Base-by-base conservation (phyloP, 441 rosid species). In the Erodium moschatum region DNA sequence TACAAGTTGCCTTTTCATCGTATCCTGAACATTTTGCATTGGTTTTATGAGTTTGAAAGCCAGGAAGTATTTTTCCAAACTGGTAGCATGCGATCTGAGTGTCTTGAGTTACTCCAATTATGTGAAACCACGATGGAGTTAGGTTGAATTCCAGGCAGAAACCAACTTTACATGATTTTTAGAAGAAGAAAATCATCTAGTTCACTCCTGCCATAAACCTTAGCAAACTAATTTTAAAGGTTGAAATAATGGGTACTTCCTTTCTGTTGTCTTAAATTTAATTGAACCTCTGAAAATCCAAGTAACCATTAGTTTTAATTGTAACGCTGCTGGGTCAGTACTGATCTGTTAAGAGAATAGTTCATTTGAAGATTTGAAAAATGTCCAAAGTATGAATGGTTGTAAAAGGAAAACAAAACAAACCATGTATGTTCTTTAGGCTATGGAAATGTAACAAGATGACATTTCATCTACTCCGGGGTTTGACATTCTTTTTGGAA, bases 371-470 rank as follows among this genome's bases (percentile, higher is more conserved):
- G 38, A 33, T 33, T 33, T 33, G 38, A 33, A 33, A 3, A 33
- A 33, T 33, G 38, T 33, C 38, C 38, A 48, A 56, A 8, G 24
- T 56, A 56, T 56, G 19, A 20, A 18, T 56, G 63, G 13, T 20
- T 58, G 12, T 19, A 56, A 56, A 21, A 19, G n/a, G 62, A 56
- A 56, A 54, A 54, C 61, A 56, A 56, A 56, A 58, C 38, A 56
- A 56, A 58, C 38, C 38, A 58, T 19, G 12, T 21, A 58, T 58
- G 29, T 58, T 58, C 63, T 58, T 58, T 58, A 58, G 2, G 13
- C 15, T 58, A 8, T 9, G 63, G 6, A 58, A 58, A 58, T 58
- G 63, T 16, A 7, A 58, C 20, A 58, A 58, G 63, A 58, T 58
- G 63, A 20, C 31, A 58, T 21, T 19, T 10, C 29, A 58, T 58